phyloP scores from a whole-genome alignment of 306 rosid genomes.

The Vicia faba region DNA sequence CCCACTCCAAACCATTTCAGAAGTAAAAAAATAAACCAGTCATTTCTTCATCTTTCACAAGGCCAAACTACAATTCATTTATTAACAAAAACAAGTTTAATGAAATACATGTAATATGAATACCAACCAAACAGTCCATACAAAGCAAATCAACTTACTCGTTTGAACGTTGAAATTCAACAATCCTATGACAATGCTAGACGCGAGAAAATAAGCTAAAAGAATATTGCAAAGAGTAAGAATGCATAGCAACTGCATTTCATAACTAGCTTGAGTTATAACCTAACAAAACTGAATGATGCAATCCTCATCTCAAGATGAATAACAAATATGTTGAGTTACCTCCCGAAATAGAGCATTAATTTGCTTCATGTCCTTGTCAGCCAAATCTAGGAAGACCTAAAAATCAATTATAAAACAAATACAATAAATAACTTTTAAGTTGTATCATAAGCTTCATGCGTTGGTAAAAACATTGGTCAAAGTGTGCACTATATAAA shows the following conservation, averaged over 20 bases:
- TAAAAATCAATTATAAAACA: slow-evolving; percentile 42
- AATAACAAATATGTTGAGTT: slow-evolving; percentile 32
- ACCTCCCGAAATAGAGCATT: slow-evolving; percentile 86
- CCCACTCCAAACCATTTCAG: slow-evolving; percentile 11
- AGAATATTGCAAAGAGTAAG: slow-evolving; percentile 24
- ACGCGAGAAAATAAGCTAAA: slow-evolving; percentile 1
- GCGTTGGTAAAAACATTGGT: slow-evolving; percentile 3
- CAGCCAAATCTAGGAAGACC: slow-evolving; percentile 87
- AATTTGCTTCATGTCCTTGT: slow-evolving; percentile 89
- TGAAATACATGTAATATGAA: slow-evolving; percentile 20
- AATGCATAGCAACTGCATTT: slow-evolving; percentile 25
- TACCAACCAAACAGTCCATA: slow-evolving; percentile 18
- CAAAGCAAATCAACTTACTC: slow-evolving; percentile 23
- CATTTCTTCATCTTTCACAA: background rate
- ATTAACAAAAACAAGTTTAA: slow-evolving; percentile 3
- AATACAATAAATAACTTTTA: slow-evolving; percentile 27
- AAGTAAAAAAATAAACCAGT: slow-evolving; percentile 14
- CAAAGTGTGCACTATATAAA: slow-evolving; percentile 23
- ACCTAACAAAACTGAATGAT: slow-evolving; percentile 28
- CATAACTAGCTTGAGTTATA: slow-evolving; percentile 22
- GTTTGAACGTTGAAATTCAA: slow-evolving; percentile 17
- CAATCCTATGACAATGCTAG: slow-evolving; percentile 11
- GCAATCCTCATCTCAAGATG: slow-evolving; percentile 21
- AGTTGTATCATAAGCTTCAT: background rate
- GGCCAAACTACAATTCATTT: slow-evolving; percentile 20